Conservation (phyloP, 495 filamentous ascomycete genomes). For the Bacidia rubella region DNA sequence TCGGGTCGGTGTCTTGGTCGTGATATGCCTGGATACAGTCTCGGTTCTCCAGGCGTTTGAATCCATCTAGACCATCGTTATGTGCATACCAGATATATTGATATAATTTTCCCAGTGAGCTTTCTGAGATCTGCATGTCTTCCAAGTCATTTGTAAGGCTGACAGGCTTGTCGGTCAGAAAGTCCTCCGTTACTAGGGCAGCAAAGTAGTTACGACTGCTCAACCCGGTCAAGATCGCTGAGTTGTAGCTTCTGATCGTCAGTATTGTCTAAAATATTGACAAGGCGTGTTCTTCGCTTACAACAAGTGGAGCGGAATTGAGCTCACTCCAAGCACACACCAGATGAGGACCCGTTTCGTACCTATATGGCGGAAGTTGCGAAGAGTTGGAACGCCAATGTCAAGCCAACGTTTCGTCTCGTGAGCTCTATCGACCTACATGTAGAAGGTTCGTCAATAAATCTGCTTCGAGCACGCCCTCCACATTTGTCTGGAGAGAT, state of each 20-base stretch:
- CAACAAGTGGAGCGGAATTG: constrained; percentile 15
- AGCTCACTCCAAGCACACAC: constrained; percentile 10
- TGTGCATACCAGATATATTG: background rate
- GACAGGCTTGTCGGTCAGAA: background rate
- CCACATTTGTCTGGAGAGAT: background rate
- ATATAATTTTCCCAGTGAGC: no score
- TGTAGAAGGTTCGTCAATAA: background rate
- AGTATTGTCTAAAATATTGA: background rate
- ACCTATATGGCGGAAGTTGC: constrained; percentile 20
- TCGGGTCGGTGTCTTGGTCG: background rate
- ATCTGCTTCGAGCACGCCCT: background rate
- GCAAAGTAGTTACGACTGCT: background rate
- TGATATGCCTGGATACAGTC: background rate
- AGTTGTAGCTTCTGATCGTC: background rate
- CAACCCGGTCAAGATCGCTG: background rate
- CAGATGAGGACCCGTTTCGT: constrained; percentile 4
- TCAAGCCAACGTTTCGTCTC: constrained; percentile 23
- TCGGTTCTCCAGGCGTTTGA: background rate
- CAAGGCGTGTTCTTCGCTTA: no score
- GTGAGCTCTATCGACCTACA: constrained; percentile 25
- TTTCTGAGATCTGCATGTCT: background rate
- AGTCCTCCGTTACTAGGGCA: background rate
- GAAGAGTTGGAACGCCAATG: constrained; percentile 28
- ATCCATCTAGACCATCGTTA: background rate
- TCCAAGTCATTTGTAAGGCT: background rate